Evolutionary conservation across 768 basidiomycete genomes (phyloP), one percentile per base, ranked within the genome.

Genomic region (Tephrocybe sp.): DNA sequence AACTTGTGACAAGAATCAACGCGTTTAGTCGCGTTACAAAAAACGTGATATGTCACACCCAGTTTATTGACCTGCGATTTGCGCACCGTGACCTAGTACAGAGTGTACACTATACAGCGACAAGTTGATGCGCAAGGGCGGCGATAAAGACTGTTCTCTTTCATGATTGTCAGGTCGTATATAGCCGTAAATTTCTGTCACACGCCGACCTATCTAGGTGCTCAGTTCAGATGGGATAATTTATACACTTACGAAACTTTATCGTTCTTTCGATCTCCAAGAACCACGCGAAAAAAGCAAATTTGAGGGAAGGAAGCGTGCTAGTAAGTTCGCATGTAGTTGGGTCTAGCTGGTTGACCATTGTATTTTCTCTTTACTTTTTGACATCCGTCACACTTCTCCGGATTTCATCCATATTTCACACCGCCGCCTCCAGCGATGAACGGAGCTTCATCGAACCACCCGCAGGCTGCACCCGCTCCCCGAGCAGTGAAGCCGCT

Each of bases 401-500:
- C 38, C 47, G 45, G 43, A 52, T 49, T 51, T 56, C 47, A 28
- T 25, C 44, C 46, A 49, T 46, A 44, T 26, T 31, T 32, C 36
- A 45, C 26, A 53, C 57, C 40, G 47, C 57, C 42, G 42, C 55
- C 52, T 55, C 56, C 53, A 58, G 64, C 61, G 63, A 82, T 82
- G 77, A 79, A 80, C 67, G 77, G 75, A 66, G 58, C 73, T 54
- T 66, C 65, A 57, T 56, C 68, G 53, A 65, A 56, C 53, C 59
- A 56, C 44, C 52, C 66, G 22, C 69, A 69, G 53, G 70, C 62
- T 64, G 27, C 51, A 49, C 64, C 71, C 57, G 68, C 71, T 47
- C 58, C 69, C 21, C 73, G 71, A 43, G 71, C 66, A 24, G 66
- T 75, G 16, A 82, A 78, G 60, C 77, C 79, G 21, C 78, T 75